Evolutionary conservation across 2,329 filamentous ascomycete species (phyloP), one percentile per base, ranked within the genome.

Genomic region (Aspergillus hiratsukae): DNA sequence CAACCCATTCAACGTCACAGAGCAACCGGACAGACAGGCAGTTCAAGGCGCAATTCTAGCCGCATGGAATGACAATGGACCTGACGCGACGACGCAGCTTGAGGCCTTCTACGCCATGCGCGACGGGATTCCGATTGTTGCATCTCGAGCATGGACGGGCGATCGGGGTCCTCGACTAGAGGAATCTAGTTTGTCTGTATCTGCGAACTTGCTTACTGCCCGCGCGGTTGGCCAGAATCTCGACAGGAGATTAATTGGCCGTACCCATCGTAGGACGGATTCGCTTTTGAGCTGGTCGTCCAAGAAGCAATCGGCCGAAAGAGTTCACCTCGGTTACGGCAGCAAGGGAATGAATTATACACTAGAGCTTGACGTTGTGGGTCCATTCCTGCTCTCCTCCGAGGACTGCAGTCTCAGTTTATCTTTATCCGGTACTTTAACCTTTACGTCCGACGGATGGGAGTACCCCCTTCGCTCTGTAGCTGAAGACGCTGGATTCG

Each of bases 321-420:
- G 60, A 25, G 50, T 58, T 10, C 35, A 51, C 75, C 74, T 43
- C 67, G 75, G 25, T 76, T 65, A 82, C 8, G 67, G 68, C 0
- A 81, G 79, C 35, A 86, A 85, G 64, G 83, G 83, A 2, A 74
- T 81, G 56, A 75, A 84, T 62, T 85, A 85, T 66, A 83, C 79
- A 0, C 73, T 86, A 1, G 74, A 77, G 0, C 72, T 85, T 14
- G 69, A 72, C 0, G 61, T 81, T n/a, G 64, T 74, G 0, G 76
- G 78, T 0, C 70, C 77, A 0, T 83, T 82, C 57, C 68, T 64
- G 0, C 71, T 83, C 9, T 69, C 69, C 0, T 78, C 78, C 1
- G 66, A 70, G 0, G 80, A 82, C 56, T 75, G 72, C 0, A 70
- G 68, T 3, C 72, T 83, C 3, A 66, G 64, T 0, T 59, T 83